Evolutionary conservation across 2,329 filamentous ascomycete genomes (phyloP).

Genomic region (Aureobasidium sp.): DNA sequence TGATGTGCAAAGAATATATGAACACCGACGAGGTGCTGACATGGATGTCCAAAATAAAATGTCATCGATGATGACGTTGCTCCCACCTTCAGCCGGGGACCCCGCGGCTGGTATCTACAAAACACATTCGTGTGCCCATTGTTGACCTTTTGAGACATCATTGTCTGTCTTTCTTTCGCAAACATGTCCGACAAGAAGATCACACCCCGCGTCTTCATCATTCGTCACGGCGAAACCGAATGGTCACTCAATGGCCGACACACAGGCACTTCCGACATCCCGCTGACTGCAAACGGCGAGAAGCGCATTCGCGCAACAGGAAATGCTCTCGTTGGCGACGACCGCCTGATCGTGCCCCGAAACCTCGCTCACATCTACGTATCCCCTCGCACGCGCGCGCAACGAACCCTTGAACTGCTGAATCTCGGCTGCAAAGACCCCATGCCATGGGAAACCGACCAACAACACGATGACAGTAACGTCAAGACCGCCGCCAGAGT

Average conservation of each 20-base stretch:
- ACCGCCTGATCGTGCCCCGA: constrained; percentile 75
- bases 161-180: not conserved
- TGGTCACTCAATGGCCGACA: constrained; percentile 80
- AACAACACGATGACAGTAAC: constrained; percentile 22
- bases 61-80: not conserved
- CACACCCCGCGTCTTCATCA: constrained; percentile 45
- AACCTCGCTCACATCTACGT: constrained; percentile 76
- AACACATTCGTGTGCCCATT: not conserved
- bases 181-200: constrained; percentile 21
- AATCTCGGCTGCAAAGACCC: constrained; percentile 62
- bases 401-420: constrained; percentile 83
- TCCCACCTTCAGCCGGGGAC: not conserved
- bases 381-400: constrained; percentile 76
- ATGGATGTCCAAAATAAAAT: not conserved
- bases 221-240: constrained; percentile 87
- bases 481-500: constrained; percentile 38
- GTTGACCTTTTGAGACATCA: not conserved
- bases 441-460: constrained; percentile 57
- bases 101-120: not conserved
- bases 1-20: not conserved
- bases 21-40: not conserved
- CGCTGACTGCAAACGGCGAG: constrained; percentile 69
- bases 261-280: constrained; percentile 80
- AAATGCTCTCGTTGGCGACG: constrained; percentile 72
- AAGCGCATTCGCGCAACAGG: constrained; percentile 57